Base-by-base conservation (phyloP, 1,139 yeast species). In the Scheffersomyces cryptocercus region DNA sequence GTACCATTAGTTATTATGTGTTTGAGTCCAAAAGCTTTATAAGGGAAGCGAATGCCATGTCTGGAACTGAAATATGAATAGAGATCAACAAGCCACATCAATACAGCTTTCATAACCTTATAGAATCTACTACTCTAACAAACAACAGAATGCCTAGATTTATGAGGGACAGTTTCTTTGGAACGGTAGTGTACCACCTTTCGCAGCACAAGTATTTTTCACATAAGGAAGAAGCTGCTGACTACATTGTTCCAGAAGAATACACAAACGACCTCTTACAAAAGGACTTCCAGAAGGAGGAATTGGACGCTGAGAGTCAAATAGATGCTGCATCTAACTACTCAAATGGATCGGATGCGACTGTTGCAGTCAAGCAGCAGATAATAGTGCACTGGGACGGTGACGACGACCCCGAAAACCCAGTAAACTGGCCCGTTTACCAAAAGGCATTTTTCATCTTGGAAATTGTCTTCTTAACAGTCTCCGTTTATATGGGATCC, bases 401-500 rank as follows among this genome's bases (percentile, higher is more conserved):
- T 3, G 73, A 67, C 0, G 69, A 75, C 44, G 86, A 82, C 52
- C 82, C 82, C 0, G 82, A 76, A 39, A 70, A 81, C 52, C 88
- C 88, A 1, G 56, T 61, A 34, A 83, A 82, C 56, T 83, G 86
- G 85, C 67, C 81, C 0, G 24, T 56, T 1, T 33, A 44, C 11
- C 62, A 64, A 37, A 80, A 78, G 54, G 41, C 62, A 0, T 41
- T 75, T 16, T 67, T 79, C 35, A 60, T 73, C 1, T 14, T 70
- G 7, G 64, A 73, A 44, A 65, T 79, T 29, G 68, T 73, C 39
- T 44, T 78, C 33, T 64, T 82, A 44, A 79, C 86, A 1, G 59
- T 70, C 3, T 67, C 77, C 4, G 82, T 81, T 3, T 83, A 83
- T 53, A 77, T 81, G 73, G 85, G 82, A 4, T 72, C 86, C 0